Conservation (phyloP, 371 early-diverging fungal genomes). For the Mucor saturninus region DNA sequence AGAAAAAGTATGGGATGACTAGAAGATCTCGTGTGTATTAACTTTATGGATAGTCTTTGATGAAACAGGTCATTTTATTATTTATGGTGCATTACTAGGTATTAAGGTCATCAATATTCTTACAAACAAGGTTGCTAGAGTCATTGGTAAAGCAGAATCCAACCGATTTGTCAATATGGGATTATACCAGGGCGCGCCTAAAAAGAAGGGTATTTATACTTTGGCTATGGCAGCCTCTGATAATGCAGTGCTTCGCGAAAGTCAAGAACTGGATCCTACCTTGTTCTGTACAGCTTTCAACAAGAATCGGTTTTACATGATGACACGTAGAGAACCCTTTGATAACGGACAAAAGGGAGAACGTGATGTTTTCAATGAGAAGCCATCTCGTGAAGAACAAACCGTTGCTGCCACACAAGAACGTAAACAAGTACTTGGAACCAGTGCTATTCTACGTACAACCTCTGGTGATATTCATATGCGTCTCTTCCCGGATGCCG, state of each 20-base stretch:
- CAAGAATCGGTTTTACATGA: slow-evolving; percentile 91
- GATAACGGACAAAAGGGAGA: slow-evolving; percentile 66
- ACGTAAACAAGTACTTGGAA: slow-evolving; percentile 67
- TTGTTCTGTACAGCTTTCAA: slow-evolving; percentile 90
- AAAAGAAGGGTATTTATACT: slow-evolving; percentile 75
- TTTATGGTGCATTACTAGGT: slow-evolving; percentile 92
- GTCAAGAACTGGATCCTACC: slow-evolving; percentile 80
- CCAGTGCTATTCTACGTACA: slow-evolving; percentile 85
- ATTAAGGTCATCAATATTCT: slow-evolving; percentile 89
- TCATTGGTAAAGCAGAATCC: slow-evolving; percentile 91
- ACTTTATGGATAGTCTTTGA: slow-evolving; percentile 78
- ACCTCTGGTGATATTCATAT: slow-evolving; percentile 87
- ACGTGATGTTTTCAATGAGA: slow-evolving; percentile 97
- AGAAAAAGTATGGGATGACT: not conserved
- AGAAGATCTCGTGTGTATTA: not conserved
- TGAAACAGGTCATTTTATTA: slow-evolving; percentile 85
- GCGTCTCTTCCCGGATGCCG: slow-evolving; percentile 82
- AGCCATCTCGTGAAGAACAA: slow-evolving; percentile 94
- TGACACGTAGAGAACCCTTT: slow-evolving; percentile 88
- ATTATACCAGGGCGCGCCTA: slow-evolving; percentile 89
- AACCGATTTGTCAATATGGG: slow-evolving; percentile 89
- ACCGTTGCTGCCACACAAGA: slow-evolving; percentile 79
- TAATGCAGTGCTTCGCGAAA: slow-evolving; percentile 78
- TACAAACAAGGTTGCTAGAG: slow-evolving; percentile 81
- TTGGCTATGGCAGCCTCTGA: slow-evolving; percentile 91